phyloP scores from a whole-genome alignment of 495 filamentous ascomycete species.

The Penicillium simplicissimum region DNA sequence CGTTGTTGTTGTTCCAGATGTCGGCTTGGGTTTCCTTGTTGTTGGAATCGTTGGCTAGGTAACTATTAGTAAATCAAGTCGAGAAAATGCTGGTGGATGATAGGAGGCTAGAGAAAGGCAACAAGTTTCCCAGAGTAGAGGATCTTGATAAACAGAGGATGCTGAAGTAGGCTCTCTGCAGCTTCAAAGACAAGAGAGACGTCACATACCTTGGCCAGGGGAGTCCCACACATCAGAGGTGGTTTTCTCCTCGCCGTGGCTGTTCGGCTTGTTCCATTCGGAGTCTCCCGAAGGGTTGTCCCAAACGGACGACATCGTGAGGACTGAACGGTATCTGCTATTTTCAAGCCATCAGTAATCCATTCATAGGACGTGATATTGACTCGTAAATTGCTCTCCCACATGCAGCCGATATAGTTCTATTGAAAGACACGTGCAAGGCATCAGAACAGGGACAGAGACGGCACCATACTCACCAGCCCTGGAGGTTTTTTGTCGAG shows the following conservation, averaged over 20 bases:
- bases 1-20: too few relatives aligned
- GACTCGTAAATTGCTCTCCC: background rate
- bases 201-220: background rate
- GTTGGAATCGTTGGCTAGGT: too few relatives aligned
- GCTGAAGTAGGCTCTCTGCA: background rate
- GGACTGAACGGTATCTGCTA: background rate
- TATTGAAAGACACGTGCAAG: background rate
- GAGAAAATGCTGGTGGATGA: background rate
- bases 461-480: background rate
- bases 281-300: background rate
- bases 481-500: background rate
- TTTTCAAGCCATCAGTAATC: background rate
- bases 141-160: background rate
- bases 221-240: background rate
- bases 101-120: background rate
- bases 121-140: background rate
- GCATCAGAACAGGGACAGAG: background rate
- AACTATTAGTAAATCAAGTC: background rate
- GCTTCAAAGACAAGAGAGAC: too few relatives aligned
- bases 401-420: background rate
- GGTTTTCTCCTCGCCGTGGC: background rate
- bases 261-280: background rate
- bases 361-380: background rate
- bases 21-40: too few relatives aligned
- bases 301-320: constrained; percentile 4